Evolutionary conservation across 352 stramenopile genomes (phyloP).

Genomic region (Blastocystis sp.): DNA sequence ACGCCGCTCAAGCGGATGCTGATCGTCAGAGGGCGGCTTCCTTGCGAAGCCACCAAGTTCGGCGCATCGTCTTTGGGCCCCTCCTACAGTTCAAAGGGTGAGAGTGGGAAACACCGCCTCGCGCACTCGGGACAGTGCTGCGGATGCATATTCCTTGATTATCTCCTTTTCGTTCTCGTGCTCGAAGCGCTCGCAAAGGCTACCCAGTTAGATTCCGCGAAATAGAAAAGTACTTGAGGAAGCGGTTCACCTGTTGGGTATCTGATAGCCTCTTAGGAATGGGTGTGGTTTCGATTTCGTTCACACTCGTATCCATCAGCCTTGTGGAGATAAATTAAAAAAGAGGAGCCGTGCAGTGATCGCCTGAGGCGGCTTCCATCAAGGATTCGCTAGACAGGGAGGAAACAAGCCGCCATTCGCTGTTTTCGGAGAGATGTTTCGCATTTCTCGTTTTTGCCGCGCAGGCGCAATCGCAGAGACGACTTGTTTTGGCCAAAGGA

Average conservation of each 20-base stretch:
- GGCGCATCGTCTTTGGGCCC: not conserved
- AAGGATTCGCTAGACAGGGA: not conserved
- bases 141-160: slow-evolving; percentile 56
- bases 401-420: no score
- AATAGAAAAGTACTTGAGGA: slow-evolving; percentile 25
- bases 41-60: slow-evolving; percentile 40
- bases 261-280: slow-evolving; percentile 62
- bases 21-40: slow-evolving; percentile 50
- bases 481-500: not conserved
- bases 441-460: not conserved
- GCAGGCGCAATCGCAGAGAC: not conserved
- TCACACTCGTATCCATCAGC: not conserved
- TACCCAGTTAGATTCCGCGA: not conserved
- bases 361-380: not conserved
- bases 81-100: not conserved
- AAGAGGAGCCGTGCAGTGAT: not conserved
- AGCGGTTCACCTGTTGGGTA: slow-evolving; percentile 50
- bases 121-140: slow-evolving; percentile 36
- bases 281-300: slow-evolving; percentile 55
- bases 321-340: not conserved
- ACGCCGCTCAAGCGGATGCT: slow-evolving; percentile 51
- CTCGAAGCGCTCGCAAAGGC: slow-evolving; percentile 54
- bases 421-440: no score
- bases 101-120: not conserved
- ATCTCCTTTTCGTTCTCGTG: slow-evolving; percentile 51